Conservation (phyloP, 2,329 filamentous ascomycete species). For the Alternaria burnsii region DNA sequence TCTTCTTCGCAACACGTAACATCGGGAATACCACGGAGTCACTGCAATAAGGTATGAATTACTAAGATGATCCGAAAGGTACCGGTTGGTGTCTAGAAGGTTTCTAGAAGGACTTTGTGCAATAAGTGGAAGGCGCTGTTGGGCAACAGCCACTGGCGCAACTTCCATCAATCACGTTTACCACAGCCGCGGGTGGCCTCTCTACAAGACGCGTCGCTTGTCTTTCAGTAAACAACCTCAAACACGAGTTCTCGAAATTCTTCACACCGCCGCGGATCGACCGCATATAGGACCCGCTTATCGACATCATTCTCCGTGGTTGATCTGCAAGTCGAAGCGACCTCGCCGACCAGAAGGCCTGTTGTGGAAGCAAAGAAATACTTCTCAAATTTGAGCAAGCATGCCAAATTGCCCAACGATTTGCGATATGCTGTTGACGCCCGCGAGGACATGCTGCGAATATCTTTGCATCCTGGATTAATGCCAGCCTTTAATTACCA, state of each 20-base stretch:
- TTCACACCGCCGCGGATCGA: background rate
- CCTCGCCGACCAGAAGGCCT: conserved; percentile 17
- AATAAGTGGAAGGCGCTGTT: background rate
- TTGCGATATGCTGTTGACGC: background rate
- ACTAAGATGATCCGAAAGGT: background rate
- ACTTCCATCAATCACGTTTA: background rate
- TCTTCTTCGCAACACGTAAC: background rate
- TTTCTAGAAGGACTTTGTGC: background rate
- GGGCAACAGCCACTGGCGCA: background rate
- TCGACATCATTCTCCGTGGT: conserved; percentile 1
- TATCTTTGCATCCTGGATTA: background rate
- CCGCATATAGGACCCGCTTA: background rate
- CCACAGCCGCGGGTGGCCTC: background rate
- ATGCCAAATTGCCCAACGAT: conserved; percentile 1
- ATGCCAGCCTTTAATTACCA: background rate
- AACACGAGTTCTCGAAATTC: background rate
- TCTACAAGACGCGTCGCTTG: background rate
- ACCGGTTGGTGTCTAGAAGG: background rate
- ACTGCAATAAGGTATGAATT: background rate
- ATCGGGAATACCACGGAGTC: background rate
- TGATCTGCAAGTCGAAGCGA: conserved; percentile 4
- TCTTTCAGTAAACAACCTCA: background rate
- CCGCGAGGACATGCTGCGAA: background rate
- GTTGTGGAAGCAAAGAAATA: conserved; percentile 1
- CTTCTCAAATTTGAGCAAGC: conserved; percentile 6